These are phyloP conservation scores for Sporisorium reilianum DNA, from an alignment of 1,284 basidiomycete genomes.

Conservation along the genomic window DNA sequence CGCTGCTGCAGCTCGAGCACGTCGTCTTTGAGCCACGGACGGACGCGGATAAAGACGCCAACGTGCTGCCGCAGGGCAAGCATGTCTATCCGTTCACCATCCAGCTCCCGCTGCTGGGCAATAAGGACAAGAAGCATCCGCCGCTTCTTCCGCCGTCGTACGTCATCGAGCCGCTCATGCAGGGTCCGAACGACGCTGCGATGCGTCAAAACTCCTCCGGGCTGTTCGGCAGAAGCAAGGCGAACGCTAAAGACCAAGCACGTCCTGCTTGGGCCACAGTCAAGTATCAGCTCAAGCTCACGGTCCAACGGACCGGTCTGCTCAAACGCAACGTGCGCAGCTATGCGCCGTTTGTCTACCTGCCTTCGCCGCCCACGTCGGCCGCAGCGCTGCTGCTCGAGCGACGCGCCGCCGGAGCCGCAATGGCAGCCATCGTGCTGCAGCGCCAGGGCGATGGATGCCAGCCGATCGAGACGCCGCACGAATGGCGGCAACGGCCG, in stretches of 20 bases:
- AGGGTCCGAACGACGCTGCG: conserved; percentile 21
- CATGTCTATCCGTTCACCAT: conserved; percentile 51
- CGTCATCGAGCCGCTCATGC: conserved; percentile 42
- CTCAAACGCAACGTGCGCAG: conserved; percentile 59
- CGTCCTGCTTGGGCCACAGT: conserved; percentile 56
- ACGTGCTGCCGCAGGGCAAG: conserved; percentile 38
- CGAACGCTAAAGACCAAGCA: conserved; percentile 11
- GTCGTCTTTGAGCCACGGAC: conserved; percentile 35
- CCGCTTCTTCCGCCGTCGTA: conserved; percentile 33
- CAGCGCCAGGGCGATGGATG: conserved; percentile 28
- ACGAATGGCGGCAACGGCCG: conserved; percentile 23
- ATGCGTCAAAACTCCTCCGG: conserved; percentile 24
- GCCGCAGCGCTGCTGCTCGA: conserved; percentile 29
- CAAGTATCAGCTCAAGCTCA: conserved; percentile 65
- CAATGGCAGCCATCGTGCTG: conserved; percentile 37
- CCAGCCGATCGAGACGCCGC: conserved; percentile 27
- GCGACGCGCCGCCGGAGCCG: conserved; percentile 35
- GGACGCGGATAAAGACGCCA: conserved; percentile 22
- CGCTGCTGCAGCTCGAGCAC: conserved; percentile 54
- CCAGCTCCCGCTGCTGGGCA: conserved; percentile 35
- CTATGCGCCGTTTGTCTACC: conserved; percentile 62
- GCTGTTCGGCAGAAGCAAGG: conserved; percentile 29
- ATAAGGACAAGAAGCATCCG: conserved; percentile 28
- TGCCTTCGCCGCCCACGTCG: conserved; percentile 54
- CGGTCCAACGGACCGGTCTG: conserved; percentile 57